Percentiles rank a stretch among this genome's conserved stretches.
phyloP scores from a whole-genome alignment of 345 rosid species.

The Brassica napus region DNA sequence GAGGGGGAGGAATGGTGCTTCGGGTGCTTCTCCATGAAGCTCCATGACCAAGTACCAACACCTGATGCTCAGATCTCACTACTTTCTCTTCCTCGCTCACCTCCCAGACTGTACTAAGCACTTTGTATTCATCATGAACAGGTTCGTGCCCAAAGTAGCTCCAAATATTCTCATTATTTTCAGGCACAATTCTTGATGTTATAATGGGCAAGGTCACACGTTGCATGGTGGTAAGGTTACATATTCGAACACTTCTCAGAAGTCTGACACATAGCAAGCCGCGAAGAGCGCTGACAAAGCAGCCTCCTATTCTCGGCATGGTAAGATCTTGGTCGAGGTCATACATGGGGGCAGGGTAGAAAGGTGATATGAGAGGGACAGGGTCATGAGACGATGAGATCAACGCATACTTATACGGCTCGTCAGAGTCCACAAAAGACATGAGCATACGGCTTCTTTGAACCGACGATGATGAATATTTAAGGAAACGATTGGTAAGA shows the following conservation, averaged over 20 bases:
- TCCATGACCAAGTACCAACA: not conserved
- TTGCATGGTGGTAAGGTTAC: conserved; percentile 7
- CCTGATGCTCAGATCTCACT: not conserved
- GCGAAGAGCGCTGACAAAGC: not conserved
- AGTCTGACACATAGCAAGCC: conserved; percentile 10
- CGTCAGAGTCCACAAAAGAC: not conserved
- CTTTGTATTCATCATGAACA: conserved; percentile 20
- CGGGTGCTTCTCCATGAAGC: not conserved
- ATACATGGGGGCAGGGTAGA: not conserved
- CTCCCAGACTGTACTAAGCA: not conserved
- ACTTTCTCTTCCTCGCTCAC: not conserved
- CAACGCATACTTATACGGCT: not conserved
- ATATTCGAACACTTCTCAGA: not conserved
- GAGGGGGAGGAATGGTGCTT: not conserved
- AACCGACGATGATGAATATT: not conserved
- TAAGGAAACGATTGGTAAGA: not conserved
- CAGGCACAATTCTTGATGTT: not conserved
- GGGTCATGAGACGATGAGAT: not conserved
- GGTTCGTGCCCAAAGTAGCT: not conserved
- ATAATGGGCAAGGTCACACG: not conserved
- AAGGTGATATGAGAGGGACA: not conserved
- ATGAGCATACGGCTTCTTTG: not conserved
- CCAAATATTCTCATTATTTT: not conserved
- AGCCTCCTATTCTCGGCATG: not conserved
- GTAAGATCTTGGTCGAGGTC: not conserved